Conservation (phyloP, 257 asterid genomes). For the Avicennia marina region DNA sequence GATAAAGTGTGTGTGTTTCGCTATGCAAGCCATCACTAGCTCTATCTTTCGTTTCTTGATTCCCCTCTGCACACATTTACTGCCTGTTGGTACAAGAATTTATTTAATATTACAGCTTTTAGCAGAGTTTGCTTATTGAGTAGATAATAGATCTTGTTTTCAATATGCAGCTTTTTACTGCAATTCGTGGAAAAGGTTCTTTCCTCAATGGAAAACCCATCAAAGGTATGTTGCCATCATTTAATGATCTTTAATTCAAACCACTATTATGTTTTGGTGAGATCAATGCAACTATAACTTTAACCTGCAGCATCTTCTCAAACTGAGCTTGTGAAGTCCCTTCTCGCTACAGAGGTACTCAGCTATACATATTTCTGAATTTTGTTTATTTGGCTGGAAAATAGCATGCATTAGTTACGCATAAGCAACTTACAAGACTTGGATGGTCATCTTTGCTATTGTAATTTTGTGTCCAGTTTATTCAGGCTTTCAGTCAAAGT, state of each 20-base stretch:
- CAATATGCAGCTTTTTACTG: conserved; percentile 61
- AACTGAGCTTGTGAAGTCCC: conserved; percentile 71
- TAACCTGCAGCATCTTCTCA: conserved; percentile 58
- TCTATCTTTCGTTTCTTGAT: too few species aligned
- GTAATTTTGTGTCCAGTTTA: too few species aligned
- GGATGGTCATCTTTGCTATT: too few species aligned
- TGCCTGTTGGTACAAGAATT: neutral
- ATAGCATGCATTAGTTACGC: neutral
- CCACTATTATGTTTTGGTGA: neutral
- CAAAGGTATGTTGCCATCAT: conserved; percentile 36
- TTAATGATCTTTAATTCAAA: neutral
- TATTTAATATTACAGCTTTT: neutral
- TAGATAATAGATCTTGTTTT: neutral
- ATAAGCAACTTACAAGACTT: too few species aligned
- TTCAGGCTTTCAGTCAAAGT: too few species aligned
- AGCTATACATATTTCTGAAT: neutral
- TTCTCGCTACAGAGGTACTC: conserved; percentile 70
- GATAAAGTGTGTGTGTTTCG: too few species aligned
- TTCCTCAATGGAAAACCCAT: conserved; percentile 68
- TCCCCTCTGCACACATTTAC: too few species aligned
- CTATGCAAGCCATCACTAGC: too few species aligned
- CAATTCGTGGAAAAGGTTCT: conserved; percentile 61
- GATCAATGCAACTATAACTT: neutral
- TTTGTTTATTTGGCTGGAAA: neutral
- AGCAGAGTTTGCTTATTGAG: neutral